Base-by-base conservation (phyloP, 2,329 filamentous ascomycete species). In the Lachnellula cervina region DNA sequence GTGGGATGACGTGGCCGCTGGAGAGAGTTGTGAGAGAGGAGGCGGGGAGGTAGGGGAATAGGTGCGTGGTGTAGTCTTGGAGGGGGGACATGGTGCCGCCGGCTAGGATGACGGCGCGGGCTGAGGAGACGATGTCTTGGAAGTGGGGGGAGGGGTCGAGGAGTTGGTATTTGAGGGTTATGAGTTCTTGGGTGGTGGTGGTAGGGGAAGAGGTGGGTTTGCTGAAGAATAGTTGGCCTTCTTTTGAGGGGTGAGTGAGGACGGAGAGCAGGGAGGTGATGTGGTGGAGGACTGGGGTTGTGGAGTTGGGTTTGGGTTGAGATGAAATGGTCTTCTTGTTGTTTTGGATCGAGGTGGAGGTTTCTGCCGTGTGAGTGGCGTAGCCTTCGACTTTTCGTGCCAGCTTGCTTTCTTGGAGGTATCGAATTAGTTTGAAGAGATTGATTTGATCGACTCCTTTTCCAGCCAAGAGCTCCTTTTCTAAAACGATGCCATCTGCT, bases 21-120 rank as follows among this genome's bases (percentile, higher is more conserved):
- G 91, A 97, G 32, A 97, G 81, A 0, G 89, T 96, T 9, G 80
- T 86, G 45, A 97, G 80, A 55, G 83, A 83, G 0, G 76, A 72
- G 0, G 78, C 63, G 0, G 81, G 69, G 0, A 96, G 71, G 49
- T 89, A 87, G 0, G 93, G 89, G 59, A 99, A 94, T 0, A 99
- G 78, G 65, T 97, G 89, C 4, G 87, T 80, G 37, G 81, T 85
- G 72, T 96, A 99, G 73, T 97, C 94, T 23, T 87, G 82, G 76
- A 97, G 96, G 0, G 94, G 94, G 2, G 94, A 96, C 94, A 99
- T 97, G 25, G 94, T 99, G 21, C 94, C 94, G 56, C 94, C 94
- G 0, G 92, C 94, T 3, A 99, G 77, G 43, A 99, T 87, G 3
- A 99, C 88, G 2, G 93, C 89, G 56, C 91, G 81, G 0, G 94